Percentiles rank a stretch among this genome's conserved stretches.
Evolutionary conservation across 768 basidiomycete genomes (phyloP).

Genomic region (Podaxis sp.): DNA sequence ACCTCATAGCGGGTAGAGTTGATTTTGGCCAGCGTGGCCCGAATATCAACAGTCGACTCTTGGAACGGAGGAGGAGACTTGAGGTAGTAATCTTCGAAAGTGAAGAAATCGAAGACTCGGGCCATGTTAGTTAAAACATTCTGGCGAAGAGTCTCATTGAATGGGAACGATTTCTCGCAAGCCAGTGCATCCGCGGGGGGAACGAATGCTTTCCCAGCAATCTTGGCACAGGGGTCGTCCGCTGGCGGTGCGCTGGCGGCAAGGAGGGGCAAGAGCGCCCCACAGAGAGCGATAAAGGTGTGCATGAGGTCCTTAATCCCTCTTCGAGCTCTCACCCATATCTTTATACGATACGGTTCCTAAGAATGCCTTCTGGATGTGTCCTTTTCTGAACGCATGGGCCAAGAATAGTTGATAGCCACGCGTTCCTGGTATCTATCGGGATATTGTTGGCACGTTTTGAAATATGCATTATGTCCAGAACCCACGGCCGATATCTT

Average conservation of each 20-base stretch:
- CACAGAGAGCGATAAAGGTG: constrained; percentile 4
- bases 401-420: not conserved
- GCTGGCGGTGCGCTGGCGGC: constrained; percentile 26
- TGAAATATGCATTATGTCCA: not conserved
- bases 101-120: constrained; percentile 53
- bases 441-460: not conserved
- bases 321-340: not conserved
- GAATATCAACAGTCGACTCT: constrained; percentile 56
- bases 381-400: not conserved
- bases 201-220: constrained; percentile 44
- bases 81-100: constrained; percentile 52
- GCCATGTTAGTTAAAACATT: constrained; percentile 49
- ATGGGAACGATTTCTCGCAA: constrained; percentile 57
- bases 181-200: constrained; percentile 55
- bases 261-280: constrained; percentile 12
- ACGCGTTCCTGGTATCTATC: not conserved
- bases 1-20: constrained; percentile 49
- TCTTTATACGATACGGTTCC: not conserved
- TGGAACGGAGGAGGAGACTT: constrained; percentile 53
- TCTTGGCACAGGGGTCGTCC: constrained; percentile 37
- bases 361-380: not conserved
- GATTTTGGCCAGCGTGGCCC: constrained; percentile 46
- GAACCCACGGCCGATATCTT: constrained; percentile 2
- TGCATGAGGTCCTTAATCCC: not conserved
- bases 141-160: constrained; percentile 55